Conservation (phyloP, 768 basidiomycete species). For the Lactarius psammicola region DNA sequence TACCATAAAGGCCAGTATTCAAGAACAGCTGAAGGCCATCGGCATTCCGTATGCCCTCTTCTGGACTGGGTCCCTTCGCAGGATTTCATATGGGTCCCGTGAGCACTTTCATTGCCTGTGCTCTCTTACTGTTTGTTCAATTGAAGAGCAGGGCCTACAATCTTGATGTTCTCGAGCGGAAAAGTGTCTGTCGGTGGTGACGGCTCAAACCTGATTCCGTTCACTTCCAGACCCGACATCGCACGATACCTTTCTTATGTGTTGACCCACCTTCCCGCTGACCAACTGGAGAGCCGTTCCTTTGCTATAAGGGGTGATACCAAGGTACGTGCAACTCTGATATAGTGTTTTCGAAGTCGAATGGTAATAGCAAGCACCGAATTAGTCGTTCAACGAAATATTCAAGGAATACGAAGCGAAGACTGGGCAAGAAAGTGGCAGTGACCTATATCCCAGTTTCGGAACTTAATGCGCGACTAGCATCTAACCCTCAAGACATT, state of each 20-base stretch:
- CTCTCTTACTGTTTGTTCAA: not conserved
- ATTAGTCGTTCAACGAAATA: conserved; percentile 24
- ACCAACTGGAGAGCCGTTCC: not conserved
- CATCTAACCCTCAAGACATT: conserved; percentile 18
- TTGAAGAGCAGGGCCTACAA: not conserved
- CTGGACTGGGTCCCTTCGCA: conserved; percentile 25
- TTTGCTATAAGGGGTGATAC: conserved; percentile 9
- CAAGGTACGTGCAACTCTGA: conserved; percentile 6
- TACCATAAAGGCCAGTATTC: not conserved
- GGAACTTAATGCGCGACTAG: conserved; percentile 16
- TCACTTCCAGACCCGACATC: conserved; percentile 13
- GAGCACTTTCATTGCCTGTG: not conserved
- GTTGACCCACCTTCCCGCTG: conserved; percentile 12
- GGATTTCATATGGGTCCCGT: conserved; percentile 16
- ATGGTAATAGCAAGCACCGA: not conserved
- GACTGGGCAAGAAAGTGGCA: conserved; percentile 25
- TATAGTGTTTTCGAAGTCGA: not conserved
- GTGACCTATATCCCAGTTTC: conserved; percentile 15
- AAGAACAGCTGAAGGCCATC: conserved; percentile 13
- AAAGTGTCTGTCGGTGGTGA: conserved; percentile 13
- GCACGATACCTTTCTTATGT: conserved; percentile 18
- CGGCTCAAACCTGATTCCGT: conserved; percentile 20
- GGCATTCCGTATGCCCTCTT: conserved; percentile 21
- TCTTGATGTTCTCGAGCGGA: not conserved
- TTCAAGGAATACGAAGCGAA: conserved; percentile 19